A percentile compares a stretch with the other conserved stretches of the same genome.
These are phyloP conservation scores for Trifolium pratense DNA, from an alignment of 306 rosid genomes.

Conservation along the genomic window DNA sequence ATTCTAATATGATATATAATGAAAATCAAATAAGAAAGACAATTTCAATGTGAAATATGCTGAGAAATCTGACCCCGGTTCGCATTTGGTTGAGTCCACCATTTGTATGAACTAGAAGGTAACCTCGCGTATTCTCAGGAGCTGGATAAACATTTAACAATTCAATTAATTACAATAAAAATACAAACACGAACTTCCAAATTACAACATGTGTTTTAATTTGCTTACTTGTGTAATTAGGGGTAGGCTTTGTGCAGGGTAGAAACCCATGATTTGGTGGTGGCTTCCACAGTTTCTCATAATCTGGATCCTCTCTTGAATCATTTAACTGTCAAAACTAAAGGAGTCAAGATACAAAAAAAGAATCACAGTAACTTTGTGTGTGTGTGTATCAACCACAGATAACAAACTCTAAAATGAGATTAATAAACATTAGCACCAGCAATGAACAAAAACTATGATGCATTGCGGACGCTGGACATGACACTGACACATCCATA, in stretches of 20 bases:
- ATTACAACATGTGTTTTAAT: constrained; percentile 22
- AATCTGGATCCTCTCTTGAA: constrained; percentile 49
- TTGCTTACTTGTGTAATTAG: constrained; percentile 72
- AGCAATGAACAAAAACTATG: neutral
- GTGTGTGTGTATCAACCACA: neutral
- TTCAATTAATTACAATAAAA: constrained; percentile 32
- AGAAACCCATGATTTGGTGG: constrained; percentile 69
- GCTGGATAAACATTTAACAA: constrained; percentile 56
- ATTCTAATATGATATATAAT: constrained; percentile 9
- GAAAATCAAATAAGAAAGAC: constrained; percentile 13
- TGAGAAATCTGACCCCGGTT: constrained; percentile 72
- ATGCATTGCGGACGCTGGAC: too few species aligned
- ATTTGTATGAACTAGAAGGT: constrained; percentile 86
- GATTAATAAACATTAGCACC: neutral
- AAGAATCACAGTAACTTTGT: constrained; percentile 48
- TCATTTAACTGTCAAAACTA: constrained; percentile 61
- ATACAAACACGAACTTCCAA: neutral
- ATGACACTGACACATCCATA: too few species aligned
- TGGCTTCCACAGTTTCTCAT: constrained; percentile 87
- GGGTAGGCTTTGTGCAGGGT: constrained; percentile 70
- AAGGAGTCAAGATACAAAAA: constrained; percentile 56
- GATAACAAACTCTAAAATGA: neutral
- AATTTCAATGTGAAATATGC: neutral
- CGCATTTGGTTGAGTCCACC: constrained; percentile 99
- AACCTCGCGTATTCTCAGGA: constrained; percentile 67